Evolutionary conservation across 345 rosid species (phyloP).

Genomic region (Lepidium africanum): DNA sequence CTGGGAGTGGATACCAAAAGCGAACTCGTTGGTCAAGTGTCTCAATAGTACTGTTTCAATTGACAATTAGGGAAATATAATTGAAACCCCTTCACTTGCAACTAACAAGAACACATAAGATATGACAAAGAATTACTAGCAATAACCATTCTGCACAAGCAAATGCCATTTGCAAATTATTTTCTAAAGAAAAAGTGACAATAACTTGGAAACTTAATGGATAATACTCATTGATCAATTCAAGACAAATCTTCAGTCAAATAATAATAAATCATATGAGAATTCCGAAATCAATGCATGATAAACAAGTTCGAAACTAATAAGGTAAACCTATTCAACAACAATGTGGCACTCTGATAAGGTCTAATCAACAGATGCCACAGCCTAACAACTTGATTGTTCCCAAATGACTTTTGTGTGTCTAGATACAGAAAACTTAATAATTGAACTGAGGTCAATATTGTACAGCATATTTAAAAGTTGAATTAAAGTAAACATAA

Average conservation of each 20-base stretch:
- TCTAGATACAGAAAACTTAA: neutral
- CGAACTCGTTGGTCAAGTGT: neutral
- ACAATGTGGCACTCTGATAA: neutral
- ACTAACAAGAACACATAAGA: neutral
- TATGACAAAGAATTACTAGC: neutral
- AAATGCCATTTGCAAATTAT: neutral
- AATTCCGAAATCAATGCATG: neutral
- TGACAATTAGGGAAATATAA: neutral
- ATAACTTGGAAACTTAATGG: neutral
- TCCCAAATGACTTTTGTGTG: neutral
- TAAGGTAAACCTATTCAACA: neutral
- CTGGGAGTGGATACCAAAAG: conserved; percentile 33
- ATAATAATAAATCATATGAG: neutral
- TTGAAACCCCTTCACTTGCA: neutral
- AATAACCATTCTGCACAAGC: neutral
- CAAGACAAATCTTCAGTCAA: neutral
- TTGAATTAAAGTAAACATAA: neutral
- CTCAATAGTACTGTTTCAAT: neutral
- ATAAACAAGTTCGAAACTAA: neutral
- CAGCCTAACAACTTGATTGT: conserved; percentile 1
- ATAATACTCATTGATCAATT: neutral
- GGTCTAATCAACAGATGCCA: conserved; percentile 3
- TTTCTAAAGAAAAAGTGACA: neutral
- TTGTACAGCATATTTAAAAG: neutral
- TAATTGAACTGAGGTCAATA: neutral